These are phyloP conservation scores for Fusarium chuoi DNA, from an alignment of 2,329 filamentous ascomycete genomes.

Conservation along the genomic window DNA sequence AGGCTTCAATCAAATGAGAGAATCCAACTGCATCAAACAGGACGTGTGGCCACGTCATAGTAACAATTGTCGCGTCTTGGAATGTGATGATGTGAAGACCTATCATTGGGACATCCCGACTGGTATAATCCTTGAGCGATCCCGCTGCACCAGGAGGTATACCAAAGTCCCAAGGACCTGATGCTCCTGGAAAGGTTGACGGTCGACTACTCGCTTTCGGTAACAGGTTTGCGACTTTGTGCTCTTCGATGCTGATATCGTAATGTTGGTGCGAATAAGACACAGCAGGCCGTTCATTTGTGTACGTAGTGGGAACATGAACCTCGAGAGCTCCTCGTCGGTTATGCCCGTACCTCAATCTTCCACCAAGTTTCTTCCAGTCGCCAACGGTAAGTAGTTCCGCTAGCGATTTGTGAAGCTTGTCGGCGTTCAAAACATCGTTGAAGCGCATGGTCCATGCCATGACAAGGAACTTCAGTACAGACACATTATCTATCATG, in stretches of 20 bases:
- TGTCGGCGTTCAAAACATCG: not conserved
- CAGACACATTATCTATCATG: not conserved
- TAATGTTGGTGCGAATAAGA: not conserved
- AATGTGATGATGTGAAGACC: not conserved
- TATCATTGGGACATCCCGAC: not conserved
- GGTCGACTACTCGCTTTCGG: accelerated
- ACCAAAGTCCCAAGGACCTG: not conserved
- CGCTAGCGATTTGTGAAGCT: not conserved
- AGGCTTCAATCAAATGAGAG: not conserved
- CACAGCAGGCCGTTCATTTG: not conserved
- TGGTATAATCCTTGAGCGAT: not conserved
- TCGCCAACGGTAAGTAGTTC: not conserved
- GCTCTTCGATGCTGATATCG: not conserved
- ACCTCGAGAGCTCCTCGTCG: not conserved
- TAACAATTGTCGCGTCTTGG: not conserved
- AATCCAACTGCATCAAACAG: not conserved
- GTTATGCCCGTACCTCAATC: not conserved
- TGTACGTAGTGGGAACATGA: not conserved
- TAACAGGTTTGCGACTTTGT: accelerated
- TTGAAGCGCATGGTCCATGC: not conserved
- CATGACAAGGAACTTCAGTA: not conserved
- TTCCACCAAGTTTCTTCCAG: not conserved
- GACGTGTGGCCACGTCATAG: not conserved
- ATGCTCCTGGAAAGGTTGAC: not conserved
- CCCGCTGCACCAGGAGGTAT: accelerated